Percentiles rank a stretch among this genome's conserved stretches.
Conservation (phyloP, 1,284 basidiomycete species). For the Athelia sp. region DNA sequence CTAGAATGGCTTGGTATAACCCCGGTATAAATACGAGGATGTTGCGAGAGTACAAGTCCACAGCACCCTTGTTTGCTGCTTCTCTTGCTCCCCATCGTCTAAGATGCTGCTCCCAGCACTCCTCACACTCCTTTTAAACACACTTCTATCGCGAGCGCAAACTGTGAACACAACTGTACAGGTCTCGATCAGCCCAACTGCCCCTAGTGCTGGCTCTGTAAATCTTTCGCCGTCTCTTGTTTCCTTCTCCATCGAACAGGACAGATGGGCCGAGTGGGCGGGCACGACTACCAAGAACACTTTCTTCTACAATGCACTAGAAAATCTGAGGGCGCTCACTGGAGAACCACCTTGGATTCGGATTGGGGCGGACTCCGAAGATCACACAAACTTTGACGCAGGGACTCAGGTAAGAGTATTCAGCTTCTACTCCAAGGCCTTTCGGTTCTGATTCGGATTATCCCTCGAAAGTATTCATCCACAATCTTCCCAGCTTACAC, state of each 20-base stretch:
- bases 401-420: constrained; percentile 33
- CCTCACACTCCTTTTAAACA: too few relatives aligned
- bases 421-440: too few relatives aligned
- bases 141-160: too few relatives aligned
- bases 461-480: too few relatives aligned
- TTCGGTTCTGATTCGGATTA: too few relatives aligned
- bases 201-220: constrained; percentile 12
- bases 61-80: too few relatives aligned
- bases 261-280: constrained; percentile 61
- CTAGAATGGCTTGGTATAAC: too few relatives aligned
- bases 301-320: constrained; percentile 53
- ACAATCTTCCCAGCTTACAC: constrained; percentile 48
- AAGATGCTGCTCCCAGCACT: too few relatives aligned
- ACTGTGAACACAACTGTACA: neutral
- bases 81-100: too few relatives aligned
- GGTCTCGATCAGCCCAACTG: constrained; percentile 14
- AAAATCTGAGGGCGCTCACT: constrained; percentile 49
- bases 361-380: constrained; percentile 61
- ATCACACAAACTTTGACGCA: constrained; percentile 51
- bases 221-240: constrained; percentile 40
- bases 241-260: constrained; percentile 64
- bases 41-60: too few relatives aligned
- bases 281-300: constrained; percentile 44
- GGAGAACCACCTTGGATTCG: constrained; percentile 53
- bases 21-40: too few relatives aligned